A percentile compares a stretch with the other conserved stretches of the same genome.
Evolutionary conservation across 1,139 yeast species (phyloP).

Genomic region (Saccharomycopsis hybrid): DNA sequence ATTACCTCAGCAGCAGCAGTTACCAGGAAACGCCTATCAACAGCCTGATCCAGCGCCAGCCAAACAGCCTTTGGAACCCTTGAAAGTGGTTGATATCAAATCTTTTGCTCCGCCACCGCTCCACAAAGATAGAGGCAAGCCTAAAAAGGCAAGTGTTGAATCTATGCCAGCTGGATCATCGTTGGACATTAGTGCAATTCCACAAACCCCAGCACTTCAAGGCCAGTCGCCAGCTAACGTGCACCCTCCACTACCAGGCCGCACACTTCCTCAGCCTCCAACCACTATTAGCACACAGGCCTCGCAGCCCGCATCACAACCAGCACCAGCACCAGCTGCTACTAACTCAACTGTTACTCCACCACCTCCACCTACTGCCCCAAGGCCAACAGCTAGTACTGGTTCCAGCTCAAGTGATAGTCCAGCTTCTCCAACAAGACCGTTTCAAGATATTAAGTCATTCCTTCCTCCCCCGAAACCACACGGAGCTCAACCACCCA

Average conservation of each 20-base stretch:
- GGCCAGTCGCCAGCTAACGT: background rate
- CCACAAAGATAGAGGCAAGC: conserved; percentile 28
- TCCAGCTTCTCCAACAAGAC: background rate
- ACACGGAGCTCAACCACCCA: background rate
- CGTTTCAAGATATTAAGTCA: background rate
- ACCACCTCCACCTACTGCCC: background rate
- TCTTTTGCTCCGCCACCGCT: conserved; percentile 40
- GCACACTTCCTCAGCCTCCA: background rate
- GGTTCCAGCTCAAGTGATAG: no score
- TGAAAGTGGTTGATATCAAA: conserved; percentile 34
- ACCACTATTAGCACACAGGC: background rate
- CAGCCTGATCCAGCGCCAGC: conserved; percentile 3
- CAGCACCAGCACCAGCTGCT: no score
- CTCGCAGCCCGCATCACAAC: no score
- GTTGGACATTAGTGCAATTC: background rate
- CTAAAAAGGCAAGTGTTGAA: background rate
- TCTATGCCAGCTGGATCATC: background rate
- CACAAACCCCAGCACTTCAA: background rate
- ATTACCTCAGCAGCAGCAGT: conserved; percentile 2
- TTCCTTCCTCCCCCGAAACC: conserved; percentile 5
- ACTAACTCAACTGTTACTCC: no score
- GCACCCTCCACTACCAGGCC: background rate
- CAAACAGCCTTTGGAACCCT: no score
- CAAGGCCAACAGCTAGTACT: no score
- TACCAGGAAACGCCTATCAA: conserved; percentile 3